These are phyloP conservation scores for Vitellaria paradoxa DNA, from an alignment of 179 eudicot species.

Conservation along the genomic window DNA sequence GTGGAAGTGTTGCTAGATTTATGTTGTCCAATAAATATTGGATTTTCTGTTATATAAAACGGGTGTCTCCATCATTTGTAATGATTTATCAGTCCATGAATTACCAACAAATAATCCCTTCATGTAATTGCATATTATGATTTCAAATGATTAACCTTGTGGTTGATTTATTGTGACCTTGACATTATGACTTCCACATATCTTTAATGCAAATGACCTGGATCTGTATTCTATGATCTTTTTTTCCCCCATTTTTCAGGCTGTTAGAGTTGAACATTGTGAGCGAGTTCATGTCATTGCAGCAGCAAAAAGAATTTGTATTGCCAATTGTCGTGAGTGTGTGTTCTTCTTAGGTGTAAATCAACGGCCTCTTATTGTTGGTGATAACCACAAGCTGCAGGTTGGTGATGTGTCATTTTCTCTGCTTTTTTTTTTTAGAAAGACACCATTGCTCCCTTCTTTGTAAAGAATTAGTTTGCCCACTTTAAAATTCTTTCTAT, in stretches of 20 bases:
- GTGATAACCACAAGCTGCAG: constrained; percentile 70
- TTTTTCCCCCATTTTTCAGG: constrained; percentile 33
- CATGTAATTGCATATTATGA: not conserved
- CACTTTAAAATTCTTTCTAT: too few species aligned
- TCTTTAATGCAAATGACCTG: not conserved
- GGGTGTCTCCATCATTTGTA: too few species aligned
- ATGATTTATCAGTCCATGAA: too few species aligned
- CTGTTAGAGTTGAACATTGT: constrained; percentile 93
- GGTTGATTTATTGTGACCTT: not conserved
- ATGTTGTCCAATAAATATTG: too few species aligned
- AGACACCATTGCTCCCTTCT: too few species aligned
- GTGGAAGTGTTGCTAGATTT: too few species aligned
- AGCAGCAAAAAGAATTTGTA: constrained; percentile 85
- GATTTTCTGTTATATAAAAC: too few species aligned
- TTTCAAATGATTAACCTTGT: not conserved
- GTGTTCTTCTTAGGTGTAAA: constrained; percentile 58
- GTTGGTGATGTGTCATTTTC: constrained; percentile 20
- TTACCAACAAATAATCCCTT: too few species aligned
- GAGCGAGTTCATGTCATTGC: constrained; percentile 92
- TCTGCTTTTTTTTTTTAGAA: not conserved
- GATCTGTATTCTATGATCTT: not conserved
- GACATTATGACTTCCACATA: not conserved
- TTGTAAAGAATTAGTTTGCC: too few species aligned
- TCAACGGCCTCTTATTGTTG: constrained; percentile 55
- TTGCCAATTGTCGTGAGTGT: constrained; percentile 98